phyloP scores from a whole-genome alignment of 441 rosid genomes.

The Geranium incanum region DNA sequence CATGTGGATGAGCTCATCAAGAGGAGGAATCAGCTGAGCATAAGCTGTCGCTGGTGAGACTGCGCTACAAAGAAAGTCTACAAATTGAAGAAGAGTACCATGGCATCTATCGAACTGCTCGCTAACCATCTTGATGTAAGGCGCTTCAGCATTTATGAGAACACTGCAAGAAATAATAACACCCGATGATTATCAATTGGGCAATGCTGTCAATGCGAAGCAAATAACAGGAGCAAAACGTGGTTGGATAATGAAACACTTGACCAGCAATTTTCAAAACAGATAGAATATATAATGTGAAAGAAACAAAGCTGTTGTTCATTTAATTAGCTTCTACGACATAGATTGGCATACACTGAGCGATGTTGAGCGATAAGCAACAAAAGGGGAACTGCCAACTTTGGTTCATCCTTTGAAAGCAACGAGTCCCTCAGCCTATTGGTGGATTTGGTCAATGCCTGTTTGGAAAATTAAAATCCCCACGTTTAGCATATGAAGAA shows the following conservation, averaged over 20 bases:
- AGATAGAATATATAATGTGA: background rate
- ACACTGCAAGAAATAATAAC: conserved; percentile 51
- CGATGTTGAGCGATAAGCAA: conserved; percentile 95
- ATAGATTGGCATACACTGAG: conserved; percentile 65
- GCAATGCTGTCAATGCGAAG: background rate
- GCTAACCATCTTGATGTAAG: conserved; percentile 98
- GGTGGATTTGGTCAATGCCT: conserved; percentile 94
- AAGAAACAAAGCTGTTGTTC: background rate
- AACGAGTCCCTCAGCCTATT: conserved; percentile 88
- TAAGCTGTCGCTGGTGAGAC: conserved; percentile 72
- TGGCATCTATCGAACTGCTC: conserved; percentile 99
- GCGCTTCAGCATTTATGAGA: conserved; percentile 86
- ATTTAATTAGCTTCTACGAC: conserved; percentile 6
- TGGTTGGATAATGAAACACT: background rate
- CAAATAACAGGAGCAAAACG: background rate
- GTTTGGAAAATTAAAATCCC: conserved; percentile 23
- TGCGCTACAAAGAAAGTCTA: conserved; percentile 89
- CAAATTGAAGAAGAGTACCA: conserved; percentile 98
- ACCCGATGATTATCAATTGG: conserved; percentile 16
- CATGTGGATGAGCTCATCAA: conserved; percentile 77
- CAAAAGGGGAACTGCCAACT: conserved; percentile 85
- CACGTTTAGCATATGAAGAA: conserved; percentile 2
- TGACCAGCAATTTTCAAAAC: conserved; percentile 1
- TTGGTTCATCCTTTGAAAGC: conserved; percentile 94
- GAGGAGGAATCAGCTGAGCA: conserved; percentile 79